A percentile compares a stretch with the other conserved stretches of the same genome.
phyloP scores from a whole-genome alignment of 495 filamentous ascomycete genomes.

The Penicillium argentinense region DNA sequence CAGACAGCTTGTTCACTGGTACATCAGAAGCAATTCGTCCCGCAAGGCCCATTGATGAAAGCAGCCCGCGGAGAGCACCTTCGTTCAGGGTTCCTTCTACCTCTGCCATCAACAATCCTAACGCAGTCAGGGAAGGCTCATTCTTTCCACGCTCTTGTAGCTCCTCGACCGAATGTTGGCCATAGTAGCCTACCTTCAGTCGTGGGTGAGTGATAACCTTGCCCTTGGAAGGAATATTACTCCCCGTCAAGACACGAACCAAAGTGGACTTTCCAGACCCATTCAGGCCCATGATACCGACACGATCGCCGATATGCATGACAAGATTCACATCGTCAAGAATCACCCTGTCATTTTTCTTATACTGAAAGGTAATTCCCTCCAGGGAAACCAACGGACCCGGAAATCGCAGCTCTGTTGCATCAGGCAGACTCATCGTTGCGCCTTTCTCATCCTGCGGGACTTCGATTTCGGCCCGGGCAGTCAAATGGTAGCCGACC shows the following conservation, averaged over 20 bases:
- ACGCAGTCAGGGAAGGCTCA: slow-evolving; percentile 57
- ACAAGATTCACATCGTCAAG: slow-evolving; percentile 62
- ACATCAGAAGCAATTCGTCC: slow-evolving; percentile 68
- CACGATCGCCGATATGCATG: slow-evolving; percentile 65
- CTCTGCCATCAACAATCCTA: slow-evolving; percentile 55
- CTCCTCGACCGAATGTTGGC: slow-evolving; percentile 72
- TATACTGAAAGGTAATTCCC: slow-evolving; percentile 60
- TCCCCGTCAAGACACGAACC: slow-evolving; percentile 54
- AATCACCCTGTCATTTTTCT: slow-evolving; percentile 30
- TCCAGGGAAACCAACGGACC: slow-evolving; percentile 70
- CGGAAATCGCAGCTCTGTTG: slow-evolving; percentile 70
- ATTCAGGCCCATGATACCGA: slow-evolving; percentile 73
- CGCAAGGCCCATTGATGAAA: slow-evolving; percentile 63
- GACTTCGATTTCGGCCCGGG: slow-evolving; percentile 67
- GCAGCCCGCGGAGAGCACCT: slow-evolving; percentile 58
- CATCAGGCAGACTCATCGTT: slow-evolving; percentile 55
- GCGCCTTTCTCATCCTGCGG: slow-evolving; percentile 62
- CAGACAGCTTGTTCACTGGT: slow-evolving; percentile 65
- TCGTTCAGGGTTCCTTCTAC: slow-evolving; percentile 53
- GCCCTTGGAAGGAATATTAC: slow-evolving; percentile 45
- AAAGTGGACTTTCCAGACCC: slow-evolving; percentile 75
- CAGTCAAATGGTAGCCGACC: slow-evolving; percentile 54
- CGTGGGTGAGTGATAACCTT: slow-evolving; percentile 62
- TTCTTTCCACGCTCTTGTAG: slow-evolving; percentile 51
- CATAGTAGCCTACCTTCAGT: slow-evolving; percentile 68